Evolutionary conservation across 2,329 filamentous ascomycete genomes (phyloP).

Genomic region (Teratosphaeria destructans): DNA sequence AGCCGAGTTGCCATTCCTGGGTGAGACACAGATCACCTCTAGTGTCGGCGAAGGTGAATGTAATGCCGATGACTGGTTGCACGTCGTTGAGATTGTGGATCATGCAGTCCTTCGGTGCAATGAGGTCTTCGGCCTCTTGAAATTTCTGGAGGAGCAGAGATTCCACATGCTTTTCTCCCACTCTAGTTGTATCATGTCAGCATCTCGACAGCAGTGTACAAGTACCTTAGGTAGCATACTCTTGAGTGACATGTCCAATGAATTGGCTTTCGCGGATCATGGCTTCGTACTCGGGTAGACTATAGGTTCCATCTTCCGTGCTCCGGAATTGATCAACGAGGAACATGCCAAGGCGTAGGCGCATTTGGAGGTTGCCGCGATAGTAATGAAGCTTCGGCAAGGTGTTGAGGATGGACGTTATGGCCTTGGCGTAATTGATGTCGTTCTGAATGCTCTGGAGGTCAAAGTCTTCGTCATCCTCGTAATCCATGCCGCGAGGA

Average conservation of each 20-base stretch:
- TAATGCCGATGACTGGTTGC: conserved; percentile 19
- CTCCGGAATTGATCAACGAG: conserved; percentile 15
- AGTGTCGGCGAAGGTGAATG: conserved; percentile 17
- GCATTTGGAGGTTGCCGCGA: conserved; percentile 24
- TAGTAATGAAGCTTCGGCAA: conserved; percentile 25
- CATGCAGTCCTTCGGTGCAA: conserved; percentile 15
- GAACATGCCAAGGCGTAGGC: conserved; percentile 27
- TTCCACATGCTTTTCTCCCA: conserved; percentile 18
- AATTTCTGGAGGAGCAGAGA: conserved; percentile 10
- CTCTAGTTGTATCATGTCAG: conserved; percentile 7
- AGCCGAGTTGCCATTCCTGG: conserved; percentile 16
- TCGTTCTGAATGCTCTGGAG: background rate
- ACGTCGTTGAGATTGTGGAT: conserved; percentile 14
- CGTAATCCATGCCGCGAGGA: background rate
- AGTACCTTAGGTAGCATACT: conserved; percentile 16
- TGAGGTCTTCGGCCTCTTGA: conserved; percentile 10
- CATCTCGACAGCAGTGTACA: background rate
- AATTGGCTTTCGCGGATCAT: conserved; percentile 24
- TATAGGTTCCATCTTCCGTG: conserved; percentile 12
- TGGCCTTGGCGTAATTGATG: background rate
- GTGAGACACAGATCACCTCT: conserved; percentile 15
- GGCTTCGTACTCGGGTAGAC: conserved; percentile 21
- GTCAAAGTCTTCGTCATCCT: too few species aligned
- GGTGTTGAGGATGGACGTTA: conserved; percentile 6
- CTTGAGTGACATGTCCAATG: conserved; percentile 19